Evolutionary conservation across 139 green algal genomes (phyloP).

Genomic region (Micractinium sp.): DNA sequence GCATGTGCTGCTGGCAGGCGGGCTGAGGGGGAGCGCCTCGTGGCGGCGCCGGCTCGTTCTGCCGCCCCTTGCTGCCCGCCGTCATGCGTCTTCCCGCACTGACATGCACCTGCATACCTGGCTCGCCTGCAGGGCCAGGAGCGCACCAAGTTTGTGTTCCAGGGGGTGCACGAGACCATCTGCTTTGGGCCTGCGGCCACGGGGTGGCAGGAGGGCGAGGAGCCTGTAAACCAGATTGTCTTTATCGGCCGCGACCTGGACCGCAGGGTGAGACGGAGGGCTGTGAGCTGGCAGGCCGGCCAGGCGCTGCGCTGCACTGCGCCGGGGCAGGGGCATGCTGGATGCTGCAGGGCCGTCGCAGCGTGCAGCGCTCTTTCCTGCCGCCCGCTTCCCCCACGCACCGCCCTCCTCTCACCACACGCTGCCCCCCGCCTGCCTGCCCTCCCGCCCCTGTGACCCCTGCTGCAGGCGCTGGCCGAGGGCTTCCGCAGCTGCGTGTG

Average conservation of each 20-base stretch:
- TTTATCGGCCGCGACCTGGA: slow-evolving; percentile 84
- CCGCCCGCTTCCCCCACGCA: too few relatives aligned
- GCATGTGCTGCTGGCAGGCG: too few relatives aligned
- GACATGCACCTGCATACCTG: background rate
- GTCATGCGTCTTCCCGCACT: background rate
- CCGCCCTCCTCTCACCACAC: background rate
- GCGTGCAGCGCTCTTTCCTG: background rate
- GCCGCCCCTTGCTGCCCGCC: background rate
- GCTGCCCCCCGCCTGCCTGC: background rate
- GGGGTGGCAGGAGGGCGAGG: slow-evolving; percentile 69
- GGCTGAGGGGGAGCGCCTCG: too few relatives aligned
- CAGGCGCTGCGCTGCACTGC: too few relatives aligned
- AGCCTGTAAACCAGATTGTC: slow-evolving; percentile 80
- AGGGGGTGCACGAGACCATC: slow-evolving; percentile 89
- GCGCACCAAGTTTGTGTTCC: slow-evolving; percentile 85
- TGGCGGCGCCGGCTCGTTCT: too few relatives aligned
- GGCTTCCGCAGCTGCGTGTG: slow-evolving; percentile 80
- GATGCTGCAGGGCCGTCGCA: background rate
- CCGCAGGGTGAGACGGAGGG: slow-evolving; percentile 33
- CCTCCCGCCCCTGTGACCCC: background rate
- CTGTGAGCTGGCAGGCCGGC: too few relatives aligned
- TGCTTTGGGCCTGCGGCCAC: slow-evolving; percentile 73
- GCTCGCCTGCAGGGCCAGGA: slow-evolving; percentile 47
- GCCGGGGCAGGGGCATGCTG: background rate
- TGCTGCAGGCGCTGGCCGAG: slow-evolving; percentile 61